These are phyloP conservation scores for Metschnikowia continentalis DNA, from an alignment of 805 yeast species.

Conservation along the genomic window DNA sequence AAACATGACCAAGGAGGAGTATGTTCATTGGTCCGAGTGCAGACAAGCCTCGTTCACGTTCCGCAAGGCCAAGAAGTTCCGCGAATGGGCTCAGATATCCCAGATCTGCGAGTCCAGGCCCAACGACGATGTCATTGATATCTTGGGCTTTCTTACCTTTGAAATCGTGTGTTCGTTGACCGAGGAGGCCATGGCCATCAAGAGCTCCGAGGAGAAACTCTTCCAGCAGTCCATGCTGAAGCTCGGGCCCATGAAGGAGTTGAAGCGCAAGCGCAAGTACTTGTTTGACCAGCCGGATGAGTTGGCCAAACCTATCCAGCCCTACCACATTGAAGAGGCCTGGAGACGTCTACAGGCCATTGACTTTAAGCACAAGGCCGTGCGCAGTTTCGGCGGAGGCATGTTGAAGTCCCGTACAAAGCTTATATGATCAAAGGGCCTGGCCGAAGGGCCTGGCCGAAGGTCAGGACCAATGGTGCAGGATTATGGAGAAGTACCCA, in stretches of 20 bases:
- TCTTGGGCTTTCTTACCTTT: slow-evolving; percentile 89
- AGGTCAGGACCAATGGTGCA: neutral
- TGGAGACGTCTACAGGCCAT: slow-evolving; percentile 72
- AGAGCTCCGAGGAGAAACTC: slow-evolving; percentile 58
- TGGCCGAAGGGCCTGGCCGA: neutral
- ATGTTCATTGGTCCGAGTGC: slow-evolving; percentile 98
- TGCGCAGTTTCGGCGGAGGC: slow-evolving; percentile 72
- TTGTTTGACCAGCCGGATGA: slow-evolving; percentile 88
- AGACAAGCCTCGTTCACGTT: slow-evolving; percentile 96
- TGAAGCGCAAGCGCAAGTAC: slow-evolving; percentile 43
- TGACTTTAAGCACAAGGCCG: slow-evolving; percentile 55
- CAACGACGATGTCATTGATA: slow-evolving; percentile 94
- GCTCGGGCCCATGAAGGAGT: slow-evolving; percentile 21
- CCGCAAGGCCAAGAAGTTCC: slow-evolving; percentile 86
- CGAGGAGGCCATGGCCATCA: slow-evolving; percentile 82
- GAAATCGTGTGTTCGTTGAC: slow-evolving; percentile 95
- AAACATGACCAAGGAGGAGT: slow-evolving; percentile 94
- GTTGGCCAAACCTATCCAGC: slow-evolving; percentile 69
- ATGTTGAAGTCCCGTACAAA: slow-evolving; percentile 49
- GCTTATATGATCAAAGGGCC: slow-evolving; percentile 32
- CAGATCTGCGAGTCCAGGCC: slow-evolving; percentile 85
- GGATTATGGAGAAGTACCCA: no score
- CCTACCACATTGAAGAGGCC: slow-evolving; percentile 83
- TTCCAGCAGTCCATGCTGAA: slow-evolving; percentile 19
- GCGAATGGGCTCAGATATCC: slow-evolving; percentile 93